Percentiles rank a stretch among this genome's conserved stretches.
phyloP scores from a whole-genome alignment of 305 asterid genomes.

The Solanum hybrid region DNA sequence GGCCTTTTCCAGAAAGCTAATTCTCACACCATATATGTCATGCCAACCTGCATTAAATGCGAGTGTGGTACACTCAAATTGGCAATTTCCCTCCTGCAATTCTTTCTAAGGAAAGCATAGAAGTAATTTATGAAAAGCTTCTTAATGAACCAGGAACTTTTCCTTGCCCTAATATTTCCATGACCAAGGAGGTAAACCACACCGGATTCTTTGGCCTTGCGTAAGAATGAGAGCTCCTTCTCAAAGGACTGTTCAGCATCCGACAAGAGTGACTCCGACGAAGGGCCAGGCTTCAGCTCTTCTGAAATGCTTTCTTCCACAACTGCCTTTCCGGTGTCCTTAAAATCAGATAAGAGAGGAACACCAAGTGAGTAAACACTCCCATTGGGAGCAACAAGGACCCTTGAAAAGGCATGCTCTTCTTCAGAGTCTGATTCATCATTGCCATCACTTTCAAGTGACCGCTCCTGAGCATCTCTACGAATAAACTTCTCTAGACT shows the following conservation, averaged over 20 bases:
- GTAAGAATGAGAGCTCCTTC: slow-evolving; percentile 86
- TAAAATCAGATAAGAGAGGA: slow-evolving; percentile 73
- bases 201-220: slow-evolving; percentile 83
- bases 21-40: slow-evolving; percentile 94
- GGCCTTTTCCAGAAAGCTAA: background rate
- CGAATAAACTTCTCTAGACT: slow-evolving; percentile 97
- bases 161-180: slow-evolving; percentile 91
- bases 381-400: slow-evolving; percentile 83
- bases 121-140: slow-evolving; percentile 87
- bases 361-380: slow-evolving; percentile 77
- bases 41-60: slow-evolving; percentile 86
- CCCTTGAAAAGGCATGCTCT: slow-evolving; percentile 51
- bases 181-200: slow-evolving; percentile 96
- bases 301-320: slow-evolving; percentile 39
- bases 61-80: slow-evolving; percentile 90
- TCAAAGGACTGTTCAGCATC: slow-evolving; percentile 86
- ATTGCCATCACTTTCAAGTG: slow-evolving; percentile 80
- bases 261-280: slow-evolving; percentile 24
- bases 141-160: slow-evolving; percentile 94
- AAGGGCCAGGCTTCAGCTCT: slow-evolving; percentile 33
- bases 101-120: slow-evolving; percentile 86
- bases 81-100: slow-evolving; percentile 87
- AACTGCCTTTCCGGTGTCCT: slow-evolving; percentile 39
- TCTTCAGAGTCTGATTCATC: slow-evolving; percentile 39
- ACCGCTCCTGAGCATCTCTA: slow-evolving; percentile 91